Base-by-base conservation (phyloP, 1,139 yeast species). In the Geotrichum carabidarum region DNA sequence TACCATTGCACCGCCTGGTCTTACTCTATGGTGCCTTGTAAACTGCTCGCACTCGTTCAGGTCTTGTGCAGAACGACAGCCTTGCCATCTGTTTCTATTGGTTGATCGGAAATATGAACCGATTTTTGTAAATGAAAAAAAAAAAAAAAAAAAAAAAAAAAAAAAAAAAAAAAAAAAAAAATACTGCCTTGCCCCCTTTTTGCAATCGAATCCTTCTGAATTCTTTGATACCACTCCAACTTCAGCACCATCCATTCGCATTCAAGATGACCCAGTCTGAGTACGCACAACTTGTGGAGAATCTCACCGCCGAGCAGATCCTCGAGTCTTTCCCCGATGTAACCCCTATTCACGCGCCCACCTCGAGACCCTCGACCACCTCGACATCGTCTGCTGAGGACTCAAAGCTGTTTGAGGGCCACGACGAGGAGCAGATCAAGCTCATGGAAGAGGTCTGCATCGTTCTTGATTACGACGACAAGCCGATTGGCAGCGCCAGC, bases 371-470 rank as follows among this genome's bases (percentile, higher is more conserved):
- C 35, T 51, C 46, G 41, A 42, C 49, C 38, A 22, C 37, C 2
- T 51, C 44, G 45, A 49, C 50, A 43, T 54, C 65, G 1, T 53
- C 63, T 9, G 51, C 53, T 14, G 62, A 59, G 22, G 68, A 63
- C 48, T 57, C 58, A 30, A 62, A 62, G 38, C 68, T 86, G 35
- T 86, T 90, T 61, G 78, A 77, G 8, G 98, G 97, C 22, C 95
- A 90, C 64, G 96, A 93, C 68, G 86, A 84, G 66, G 98, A 91
- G 69, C 99, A 93, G 72, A 89, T 93, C 71, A 80, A 83, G 66
- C 78, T 93, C 61, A 93, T 94, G 99, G 95, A 90, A 63, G 99
- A 93, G 71, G 83, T 91, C 60, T 93, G 99, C 72, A 90, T 93
- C 61, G 96, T 93, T 3, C 77, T 91, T 61, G 96, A 93, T 70